Percentiles rank a stretch among this genome's conserved stretches.
phyloP scores from a whole-genome alignment of 768 basidiomycete species.

The Boletellus ananas region DNA sequence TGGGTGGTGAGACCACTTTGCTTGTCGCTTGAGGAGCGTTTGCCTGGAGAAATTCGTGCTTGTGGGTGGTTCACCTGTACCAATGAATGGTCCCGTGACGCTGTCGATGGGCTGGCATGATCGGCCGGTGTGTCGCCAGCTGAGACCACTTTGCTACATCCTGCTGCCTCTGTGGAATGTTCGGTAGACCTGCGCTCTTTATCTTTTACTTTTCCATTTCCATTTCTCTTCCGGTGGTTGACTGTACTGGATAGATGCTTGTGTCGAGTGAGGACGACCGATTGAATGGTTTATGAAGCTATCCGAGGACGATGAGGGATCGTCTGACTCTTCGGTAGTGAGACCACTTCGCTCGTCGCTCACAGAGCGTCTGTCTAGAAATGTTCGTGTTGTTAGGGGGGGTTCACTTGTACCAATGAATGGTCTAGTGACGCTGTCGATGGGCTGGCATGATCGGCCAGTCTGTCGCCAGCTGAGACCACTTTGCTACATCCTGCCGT shows the following conservation, averaged over 20 bases:
- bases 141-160: too few relatives aligned
- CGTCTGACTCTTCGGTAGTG: neutral
- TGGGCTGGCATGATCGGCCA: too few relatives aligned
- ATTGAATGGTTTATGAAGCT: neutral
- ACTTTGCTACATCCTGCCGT: too few relatives aligned
- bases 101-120: too few relatives aligned
- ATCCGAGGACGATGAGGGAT: neutral
- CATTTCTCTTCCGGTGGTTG: too few relatives aligned
- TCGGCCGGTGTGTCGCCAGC: too few relatives aligned
- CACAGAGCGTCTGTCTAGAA: neutral
- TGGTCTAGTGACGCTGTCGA: neutral
- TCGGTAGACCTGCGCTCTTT: too few relatives aligned
- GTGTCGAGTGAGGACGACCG: neutral
- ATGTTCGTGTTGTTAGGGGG: neutral
- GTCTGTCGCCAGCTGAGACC: too few relatives aligned
- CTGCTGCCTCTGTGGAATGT: too few relatives aligned
- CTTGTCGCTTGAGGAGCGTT: neutral
- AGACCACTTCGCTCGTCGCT: neutral
- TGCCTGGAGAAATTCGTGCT: neutral
- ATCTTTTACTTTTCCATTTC: too few relatives aligned
- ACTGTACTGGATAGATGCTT: neutral
- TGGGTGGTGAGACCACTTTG: neutral
- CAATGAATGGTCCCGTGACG: neutral
- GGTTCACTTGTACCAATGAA: neutral
- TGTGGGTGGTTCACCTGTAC: neutral